Conservation (phyloP, 345 rosid species). For the Brassica napus region Da-Ae NC_063449.1:45455501-45456000, state of each 20-base stretch:
- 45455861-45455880: too few relatives aligned
- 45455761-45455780: conserved; percentile 6
- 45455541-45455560: conserved; percentile 18
- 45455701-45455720: not conserved
- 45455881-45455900: too few relatives aligned
- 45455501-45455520: conserved; percentile 35
- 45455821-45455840: too few relatives aligned
- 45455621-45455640: not conserved
- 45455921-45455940: too few relatives aligned
- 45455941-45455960: too few relatives aligned
- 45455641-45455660: conserved; percentile 15
- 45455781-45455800: not conserved
- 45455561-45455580: not conserved
- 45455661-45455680: conserved; percentile 1
- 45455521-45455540: conserved; percentile 33
- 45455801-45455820: too few relatives aligned
- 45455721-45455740: not conserved
- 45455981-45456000: too few relatives aligned
- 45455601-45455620: conserved; percentile 10
- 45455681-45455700: not conserved
- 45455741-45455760: not conserved
- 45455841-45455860: too few relatives aligned
- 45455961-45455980: too few relatives aligned
- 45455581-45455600: not conserved
- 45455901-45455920: too few relatives aligned